These are phyloP conservation scores for Bidens hawaiensis DNA, from an alignment of 140 eudicot genomes.

Conservation along the genomic window DNA sequence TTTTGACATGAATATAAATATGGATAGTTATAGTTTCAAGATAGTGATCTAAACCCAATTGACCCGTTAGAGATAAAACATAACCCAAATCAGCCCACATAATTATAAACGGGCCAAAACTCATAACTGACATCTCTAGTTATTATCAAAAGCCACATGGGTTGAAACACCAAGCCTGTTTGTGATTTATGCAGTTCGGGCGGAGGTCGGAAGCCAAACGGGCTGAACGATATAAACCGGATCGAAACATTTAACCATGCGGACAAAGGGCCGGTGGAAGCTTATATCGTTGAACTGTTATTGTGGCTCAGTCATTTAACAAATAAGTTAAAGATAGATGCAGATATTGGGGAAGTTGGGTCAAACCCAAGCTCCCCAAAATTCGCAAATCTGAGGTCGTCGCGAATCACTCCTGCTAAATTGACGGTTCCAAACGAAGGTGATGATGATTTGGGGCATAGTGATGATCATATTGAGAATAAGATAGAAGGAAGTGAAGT, in stretches of 20 bases:
- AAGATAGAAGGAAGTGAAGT: conserved; percentile 6
- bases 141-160: neutral
- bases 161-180: neutral
- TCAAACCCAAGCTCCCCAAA: conserved; percentile 33
- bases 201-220: conserved; percentile 46
- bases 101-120: neutral
- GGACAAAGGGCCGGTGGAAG: conserved; percentile 61
- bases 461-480: neutral
- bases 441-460: conserved; percentile 16
- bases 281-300: conserved; percentile 61
- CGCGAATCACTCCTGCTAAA: neutral
- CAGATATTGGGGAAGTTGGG: conserved; percentile 11
- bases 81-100: neutral
- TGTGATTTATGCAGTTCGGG: conserved; percentile 51
- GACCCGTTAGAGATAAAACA: neutral
- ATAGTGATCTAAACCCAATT: neutral
- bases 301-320: conserved; percentile 74
- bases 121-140: neutral
- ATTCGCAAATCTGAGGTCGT: conserved; percentile 14
- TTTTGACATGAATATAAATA: too few species aligned
- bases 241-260: conserved; percentile 87
- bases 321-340: conserved; percentile 34
- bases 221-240: conserved; percentile 43
- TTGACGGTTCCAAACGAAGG: conserved; percentile 6
- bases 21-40: neutral